Evolutionary conservation across 164 flowering plant species (phyloP), one percentile per base, ranked within the genome.

Genomic region (Tetrastigma voinierianum): DNA sequence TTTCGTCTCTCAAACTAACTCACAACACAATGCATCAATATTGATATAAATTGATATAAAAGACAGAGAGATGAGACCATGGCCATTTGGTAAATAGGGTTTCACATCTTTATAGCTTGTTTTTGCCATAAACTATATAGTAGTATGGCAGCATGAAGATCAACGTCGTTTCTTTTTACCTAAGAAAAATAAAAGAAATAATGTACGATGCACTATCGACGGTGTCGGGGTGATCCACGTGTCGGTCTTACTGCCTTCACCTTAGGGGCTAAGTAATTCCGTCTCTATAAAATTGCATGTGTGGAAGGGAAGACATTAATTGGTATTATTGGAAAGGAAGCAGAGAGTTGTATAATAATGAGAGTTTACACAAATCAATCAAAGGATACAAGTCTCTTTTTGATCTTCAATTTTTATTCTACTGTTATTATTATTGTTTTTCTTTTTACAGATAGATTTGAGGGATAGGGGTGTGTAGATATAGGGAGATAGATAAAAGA

Each of bases 251-350:
- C 80, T 69, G 67, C 71, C 54, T 48, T 59, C 77, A 78, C 76
- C 86, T 83, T 83, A 53, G 67, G 54, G 51, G 66, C 70, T 66
- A 83, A 78, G 86, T 58, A 74, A 74, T 18, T 61, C 46, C 49
- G 66, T 55, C 57, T 10, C 57, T 72, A 72, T 69, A 66, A 60
- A 69, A 52, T 49, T 63, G 40, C 40, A 32, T 32, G 70, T 65
- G 62, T 61, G 64, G 56, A 25, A 66, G 68, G 43, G 68, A 58
- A 70, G 40, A 0, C 40, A 32, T 32, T n/a, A n/a, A n/a, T n/a
- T 32, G 7, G 40, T 32, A 32, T 32, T 32, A 32, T 32, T 68
- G 48, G 51, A 55, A 48, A 54, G 49, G 16, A 44, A 62, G 53
- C 70, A 24, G 6, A 24, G 6, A 56, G 20, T 9, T 43, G 8